phyloP scores from a whole-genome alignment of 495 filamentous ascomycete genomes.

The Daldinia childiae region DNA sequence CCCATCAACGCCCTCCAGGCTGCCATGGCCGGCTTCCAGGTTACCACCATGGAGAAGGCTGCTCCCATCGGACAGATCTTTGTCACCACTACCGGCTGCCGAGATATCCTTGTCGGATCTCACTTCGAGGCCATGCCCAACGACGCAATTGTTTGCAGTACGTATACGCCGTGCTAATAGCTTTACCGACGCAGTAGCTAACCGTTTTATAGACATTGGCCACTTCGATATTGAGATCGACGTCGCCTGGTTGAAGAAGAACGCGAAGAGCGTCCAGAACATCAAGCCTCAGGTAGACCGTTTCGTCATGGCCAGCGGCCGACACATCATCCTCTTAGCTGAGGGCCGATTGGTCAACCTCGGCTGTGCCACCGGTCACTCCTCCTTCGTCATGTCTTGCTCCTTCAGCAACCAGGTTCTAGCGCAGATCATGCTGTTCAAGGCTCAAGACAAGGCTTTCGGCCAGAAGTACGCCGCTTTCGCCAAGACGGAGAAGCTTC shows the following conservation, averaged over 20 bases:
- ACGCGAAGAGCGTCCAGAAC: slow-evolving; percentile 87
- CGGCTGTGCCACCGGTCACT: slow-evolving; percentile 98
- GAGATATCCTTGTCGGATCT: slow-evolving; percentile 89
- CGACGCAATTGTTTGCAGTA: slow-evolving; percentile 99
- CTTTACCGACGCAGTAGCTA: slow-evolving; percentile 16
- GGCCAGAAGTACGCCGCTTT: slow-evolving; percentile 95
- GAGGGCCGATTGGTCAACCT: slow-evolving; percentile 99
- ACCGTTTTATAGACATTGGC: slow-evolving; percentile 78
- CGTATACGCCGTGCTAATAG: slow-evolving; percentile 48
- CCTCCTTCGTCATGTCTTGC: slow-evolving; percentile 99
- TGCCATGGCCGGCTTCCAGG: slow-evolving; percentile 95
- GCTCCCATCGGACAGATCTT: slow-evolving; percentile 92
- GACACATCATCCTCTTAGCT: slow-evolving; percentile 96
- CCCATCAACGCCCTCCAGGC: slow-evolving; percentile 99
- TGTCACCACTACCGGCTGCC: slow-evolving; percentile 98
- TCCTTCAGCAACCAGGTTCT: slow-evolving; percentile 99
- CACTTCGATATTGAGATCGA: slow-evolving; percentile 99
- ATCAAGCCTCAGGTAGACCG: slow-evolving; percentile 99
- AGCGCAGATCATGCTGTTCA: slow-evolving; percentile 98
- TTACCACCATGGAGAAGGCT: slow-evolving; percentile 97
- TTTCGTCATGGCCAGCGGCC: slow-evolving; percentile 91
- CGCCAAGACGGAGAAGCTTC: slow-evolving; percentile 86
- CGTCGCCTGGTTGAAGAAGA: slow-evolving; percentile 99
- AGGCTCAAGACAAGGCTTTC: slow-evolving; percentile 87
- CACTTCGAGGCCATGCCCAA: slow-evolving; percentile 99